Percentiles rank a stretch among this genome's conserved stretches.
Evolutionary conservation across 139 green algal genomes (phyloP).

Genomic region (Eudorina sp.): DNA sequence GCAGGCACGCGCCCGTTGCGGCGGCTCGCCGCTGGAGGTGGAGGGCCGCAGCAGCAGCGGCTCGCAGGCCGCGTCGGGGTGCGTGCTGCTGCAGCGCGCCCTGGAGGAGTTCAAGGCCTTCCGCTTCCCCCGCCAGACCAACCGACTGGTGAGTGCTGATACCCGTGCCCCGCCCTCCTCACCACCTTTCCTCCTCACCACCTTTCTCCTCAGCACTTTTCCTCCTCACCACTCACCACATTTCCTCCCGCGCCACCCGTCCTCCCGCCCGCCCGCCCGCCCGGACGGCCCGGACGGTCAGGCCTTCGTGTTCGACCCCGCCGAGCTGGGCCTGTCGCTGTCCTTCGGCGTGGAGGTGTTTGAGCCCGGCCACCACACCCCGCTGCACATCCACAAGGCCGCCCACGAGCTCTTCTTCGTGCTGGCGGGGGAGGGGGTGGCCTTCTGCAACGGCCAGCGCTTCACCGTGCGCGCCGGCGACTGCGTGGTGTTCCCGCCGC

Average conservation of each 20-base stretch:
- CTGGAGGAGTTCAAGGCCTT: conserved; percentile 78
- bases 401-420: conserved; percentile 93
- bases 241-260: not conserved
- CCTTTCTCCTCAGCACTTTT: not conserved
- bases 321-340: conserved; percentile 67
- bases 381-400: conserved; percentile 76
- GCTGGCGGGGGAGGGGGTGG: conserved; percentile 73
- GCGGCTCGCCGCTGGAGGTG: too few species aligned
- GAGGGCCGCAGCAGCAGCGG: not conserved
- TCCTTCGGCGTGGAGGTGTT: conserved; percentile 89
- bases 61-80: not conserved
- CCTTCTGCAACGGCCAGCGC: conserved; percentile 70
- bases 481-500: conserved; percentile 83
- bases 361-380: conserved; percentile 76
- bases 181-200: not conserved
- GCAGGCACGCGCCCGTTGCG: too few species aligned
- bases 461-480: conserved; percentile 77
- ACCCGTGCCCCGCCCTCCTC: not conserved
- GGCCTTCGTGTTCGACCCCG: conserved; percentile 81
- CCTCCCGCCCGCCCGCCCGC: not conserved
- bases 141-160: conserved; percentile 56
- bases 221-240: not conserved
- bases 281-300: too few species aligned
- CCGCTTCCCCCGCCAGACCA: conserved; percentile 85
- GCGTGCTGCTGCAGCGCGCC: conserved; percentile 63